Percentiles rank a stretch among this genome's conserved stretches.
Conservation (phyloP, 2,329 filamentous ascomycete species). For the Aspergillus melleus region DNA sequence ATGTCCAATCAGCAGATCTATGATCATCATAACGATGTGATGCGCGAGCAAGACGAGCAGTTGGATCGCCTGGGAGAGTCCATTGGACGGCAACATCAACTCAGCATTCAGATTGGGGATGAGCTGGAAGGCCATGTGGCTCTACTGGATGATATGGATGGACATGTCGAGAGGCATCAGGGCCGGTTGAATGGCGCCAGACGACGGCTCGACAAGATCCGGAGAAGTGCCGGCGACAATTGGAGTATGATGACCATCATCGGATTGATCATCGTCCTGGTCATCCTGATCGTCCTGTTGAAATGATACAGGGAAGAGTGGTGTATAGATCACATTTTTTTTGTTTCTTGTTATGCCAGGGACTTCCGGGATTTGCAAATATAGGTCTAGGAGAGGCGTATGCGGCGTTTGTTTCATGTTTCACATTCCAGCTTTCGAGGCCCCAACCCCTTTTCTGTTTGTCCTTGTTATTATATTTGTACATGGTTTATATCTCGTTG, state of each 20-base stretch:
- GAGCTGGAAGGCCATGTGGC: conserved; percentile 89
- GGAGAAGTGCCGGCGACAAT: conserved; percentile 75
- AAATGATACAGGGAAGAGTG: conserved; percentile 54
- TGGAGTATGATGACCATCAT: conserved; percentile 84
- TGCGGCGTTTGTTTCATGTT: conserved; percentile 7
- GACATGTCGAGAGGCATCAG: conserved; percentile 77
- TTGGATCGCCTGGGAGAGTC: conserved; percentile 83
- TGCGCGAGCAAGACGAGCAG: conserved; percentile 89
- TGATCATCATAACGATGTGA: conserved; percentile 74
- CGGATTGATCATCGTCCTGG: conserved; percentile 75
- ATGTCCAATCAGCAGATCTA: conserved; percentile 85
- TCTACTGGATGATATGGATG: conserved; percentile 86
- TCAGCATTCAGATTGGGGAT: conserved; percentile 94
- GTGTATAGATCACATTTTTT: conserved; percentile 2
- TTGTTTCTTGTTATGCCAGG: conserved; percentile 7
- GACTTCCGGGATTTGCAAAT: conserved; percentile 4
- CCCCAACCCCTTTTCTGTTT: background rate
- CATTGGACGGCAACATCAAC: conserved; percentile 84
- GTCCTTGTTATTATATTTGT: background rate
- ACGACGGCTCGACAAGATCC: conserved; percentile 69
- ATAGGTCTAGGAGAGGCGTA: conserved; percentile 3
- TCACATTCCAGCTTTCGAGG: background rate
- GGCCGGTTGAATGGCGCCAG: conserved; percentile 73
- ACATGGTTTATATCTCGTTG: background rate
- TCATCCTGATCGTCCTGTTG: conserved; percentile 78